Base-by-base conservation (phyloP, 306 rosid species). In the Sesbania bispinosa region DNA sequence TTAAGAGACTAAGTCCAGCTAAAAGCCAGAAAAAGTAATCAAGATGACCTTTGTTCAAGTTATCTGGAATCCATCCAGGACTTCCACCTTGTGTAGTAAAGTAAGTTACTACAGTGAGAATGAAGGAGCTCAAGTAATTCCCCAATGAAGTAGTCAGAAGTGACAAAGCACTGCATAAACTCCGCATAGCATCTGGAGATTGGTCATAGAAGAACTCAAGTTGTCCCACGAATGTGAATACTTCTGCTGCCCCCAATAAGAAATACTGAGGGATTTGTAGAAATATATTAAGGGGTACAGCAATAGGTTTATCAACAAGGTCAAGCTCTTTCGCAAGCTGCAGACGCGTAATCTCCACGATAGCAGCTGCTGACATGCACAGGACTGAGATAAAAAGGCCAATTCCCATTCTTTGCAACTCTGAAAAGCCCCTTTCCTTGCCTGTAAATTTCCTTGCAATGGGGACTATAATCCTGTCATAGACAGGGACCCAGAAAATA, bases 131-230 rank as follows among this genome's bases (percentile, higher is more conserved):
- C 74, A 91, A 67, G 83, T 95, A 91, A 69, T 91, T 95, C 50
- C 99, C 99, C 69, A 95, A 69, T 2, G 93, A 73, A 68, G 36
- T 92, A 6, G 96, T 91, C 68, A 92, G 71, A 50, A 91, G 95
- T 1, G 97, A 80, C 69, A 94, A 79, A 5, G 99, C 97, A 33
- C 93, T 91, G 77, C 96, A 95, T 62, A 95, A 80, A 80, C 97
- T 91, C 64, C 99, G 81, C 96, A 95, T 95, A 0, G 99, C 97
- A 39, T 95, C 99, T 0, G 97, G 99, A 47, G 99, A 92, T 80
- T 95, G 96, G 69, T 95, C 96, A 5, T 95, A 91, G 85, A 95
- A 95, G 83, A 95, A 95, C 85, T 95, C 96, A 0, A 89, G 90
- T 79, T 95, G 96, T 27, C 99, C 99, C 1, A 95, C 78, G 47